Percentiles rank a stretch among this genome's conserved stretches.
Conservation (phyloP, 148 eudicot species). For the Limonium bicolor region DNA sequence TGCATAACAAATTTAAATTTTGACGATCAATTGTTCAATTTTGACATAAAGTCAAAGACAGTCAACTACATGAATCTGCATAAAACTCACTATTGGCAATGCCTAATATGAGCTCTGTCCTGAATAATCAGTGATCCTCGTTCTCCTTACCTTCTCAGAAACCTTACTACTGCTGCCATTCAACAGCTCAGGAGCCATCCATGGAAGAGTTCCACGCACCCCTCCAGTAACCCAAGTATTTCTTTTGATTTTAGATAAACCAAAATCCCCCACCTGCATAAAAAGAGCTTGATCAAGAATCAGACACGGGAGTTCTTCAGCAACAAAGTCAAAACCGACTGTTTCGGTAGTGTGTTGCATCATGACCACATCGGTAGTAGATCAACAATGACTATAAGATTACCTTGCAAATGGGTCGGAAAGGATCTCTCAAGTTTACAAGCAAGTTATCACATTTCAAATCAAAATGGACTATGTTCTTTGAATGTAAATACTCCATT, state of each 20-base stretch:
- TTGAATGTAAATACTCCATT: constrained; percentile 58
- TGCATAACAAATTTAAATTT: background rate
- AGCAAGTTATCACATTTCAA: constrained; percentile 21
- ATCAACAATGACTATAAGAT: background rate
- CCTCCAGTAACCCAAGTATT: constrained; percentile 39
- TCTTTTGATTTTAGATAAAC: constrained; percentile 31
- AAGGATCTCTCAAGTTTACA: constrained; percentile 8
- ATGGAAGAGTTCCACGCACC: constrained; percentile 39
- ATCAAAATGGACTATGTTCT: constrained; percentile 50
- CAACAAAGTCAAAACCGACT: background rate
- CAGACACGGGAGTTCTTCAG: background rate
- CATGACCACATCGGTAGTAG: too few relatives aligned
- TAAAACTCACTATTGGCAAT: too few relatives aligned
- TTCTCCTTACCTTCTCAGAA: constrained; percentile 1
- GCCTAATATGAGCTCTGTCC: too few relatives aligned
- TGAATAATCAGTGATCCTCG: too few relatives aligned
- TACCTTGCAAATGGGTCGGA: constrained; percentile 8
- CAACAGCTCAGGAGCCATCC: constrained; percentile 51
- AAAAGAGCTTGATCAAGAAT: background rate
- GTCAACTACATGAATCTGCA: too few relatives aligned
- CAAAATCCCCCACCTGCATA: constrained; percentile 26
- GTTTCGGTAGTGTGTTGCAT: too few relatives aligned
- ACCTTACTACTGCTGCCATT: constrained; percentile 14
- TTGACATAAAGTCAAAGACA: background rate
- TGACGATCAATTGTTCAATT: background rate